Base-by-base conservation (phyloP, 148 eudicot species). In the Spergularia marina region DNA sequence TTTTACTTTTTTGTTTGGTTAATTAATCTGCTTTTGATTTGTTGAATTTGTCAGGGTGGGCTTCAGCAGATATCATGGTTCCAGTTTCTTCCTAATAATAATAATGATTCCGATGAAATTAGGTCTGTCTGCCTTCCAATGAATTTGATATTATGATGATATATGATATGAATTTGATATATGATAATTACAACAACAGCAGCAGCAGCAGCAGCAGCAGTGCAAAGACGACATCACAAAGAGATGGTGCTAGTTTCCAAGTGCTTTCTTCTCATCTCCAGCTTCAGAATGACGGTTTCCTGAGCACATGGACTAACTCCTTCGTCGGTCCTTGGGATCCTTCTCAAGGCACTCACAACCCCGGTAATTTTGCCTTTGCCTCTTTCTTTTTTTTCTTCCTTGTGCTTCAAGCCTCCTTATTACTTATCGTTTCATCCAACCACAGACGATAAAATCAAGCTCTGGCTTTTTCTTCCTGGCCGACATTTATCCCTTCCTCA, bases 271-370 rank as follows among this genome's bases (percentile, higher is more conserved):
- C 97, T 17, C 98, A 94, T 86, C 72, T 91, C 56, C 91, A 89
- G 79, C 82, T 94, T 72, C 98, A 89, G 77, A 94, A 91, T 84
- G 96, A 90, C 68, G 98, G 96, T 60, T 87, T 90, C 74, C 90
- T 94, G 44, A 94, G 91, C 80, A 71, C 97, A 62, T 94, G 98
- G 98, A 87, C 97, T 5, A 94, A 90, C 82, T 91, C 89, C 52
- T 91, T 94, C 86, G 97, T 94, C 53, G 98, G 98, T 39, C 98
- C 98, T 36, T 94, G 98, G 98, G 98, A 94, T 79, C 98, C 98
- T 72, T 94, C 98, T 65, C 98, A 94, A 86, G 98, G 98, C 30
- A 61, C 85, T 54, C 97, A 94, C 78, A 94, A 94, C 80, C 98
- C 98, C 65, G 98, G 98, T 94, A 84, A n/a, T n/a, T 61, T 17